Conservation (phyloP, 371 early-diverging fungal species). For the Mucor saturninus region DNA sequence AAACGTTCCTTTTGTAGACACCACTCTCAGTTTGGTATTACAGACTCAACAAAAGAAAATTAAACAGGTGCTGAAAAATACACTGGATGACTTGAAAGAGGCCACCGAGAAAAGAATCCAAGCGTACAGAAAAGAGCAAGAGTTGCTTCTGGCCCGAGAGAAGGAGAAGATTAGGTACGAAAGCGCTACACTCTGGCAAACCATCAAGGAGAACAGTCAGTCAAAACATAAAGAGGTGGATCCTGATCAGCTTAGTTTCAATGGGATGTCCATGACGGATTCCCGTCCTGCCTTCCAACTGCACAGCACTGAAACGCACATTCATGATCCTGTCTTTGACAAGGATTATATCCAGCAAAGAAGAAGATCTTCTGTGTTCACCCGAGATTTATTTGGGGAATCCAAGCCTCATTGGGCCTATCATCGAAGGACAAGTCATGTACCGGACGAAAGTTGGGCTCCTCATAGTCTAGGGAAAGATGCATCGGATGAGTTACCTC, state of each 20-base stretch:
- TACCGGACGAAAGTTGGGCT: conserved; percentile 30
- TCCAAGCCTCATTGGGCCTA: not conserved
- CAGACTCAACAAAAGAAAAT: conserved; percentile 28
- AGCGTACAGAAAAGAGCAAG: conserved; percentile 31
- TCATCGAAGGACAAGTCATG: conserved; percentile 29
- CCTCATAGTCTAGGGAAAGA: conserved; percentile 10
- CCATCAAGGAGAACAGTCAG: conserved; percentile 30
- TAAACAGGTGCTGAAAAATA: conserved; percentile 26
- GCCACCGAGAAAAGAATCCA: conserved; percentile 36
- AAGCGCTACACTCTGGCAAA: conserved; percentile 35
- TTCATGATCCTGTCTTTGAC: not conserved
- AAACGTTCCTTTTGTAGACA: not conserved
- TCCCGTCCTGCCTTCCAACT: not conserved
- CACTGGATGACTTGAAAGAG: conserved; percentile 22
- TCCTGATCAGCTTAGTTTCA: too few species aligned
- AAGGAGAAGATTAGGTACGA: conserved; percentile 35
- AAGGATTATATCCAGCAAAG: not conserved
- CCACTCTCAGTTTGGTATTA: too few species aligned
- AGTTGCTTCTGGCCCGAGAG: conserved; percentile 15
- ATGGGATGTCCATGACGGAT: not conserved
- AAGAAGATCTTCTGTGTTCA: conserved; percentile 10
- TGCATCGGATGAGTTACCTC: conserved; percentile 1
- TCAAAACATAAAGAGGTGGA: conserved; percentile 1
- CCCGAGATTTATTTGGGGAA: conserved; percentile 5
- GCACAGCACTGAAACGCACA: not conserved